Conservation (phyloP, 768 basidiomycete species). For the Udeniomyces megalosporus region DNA sequence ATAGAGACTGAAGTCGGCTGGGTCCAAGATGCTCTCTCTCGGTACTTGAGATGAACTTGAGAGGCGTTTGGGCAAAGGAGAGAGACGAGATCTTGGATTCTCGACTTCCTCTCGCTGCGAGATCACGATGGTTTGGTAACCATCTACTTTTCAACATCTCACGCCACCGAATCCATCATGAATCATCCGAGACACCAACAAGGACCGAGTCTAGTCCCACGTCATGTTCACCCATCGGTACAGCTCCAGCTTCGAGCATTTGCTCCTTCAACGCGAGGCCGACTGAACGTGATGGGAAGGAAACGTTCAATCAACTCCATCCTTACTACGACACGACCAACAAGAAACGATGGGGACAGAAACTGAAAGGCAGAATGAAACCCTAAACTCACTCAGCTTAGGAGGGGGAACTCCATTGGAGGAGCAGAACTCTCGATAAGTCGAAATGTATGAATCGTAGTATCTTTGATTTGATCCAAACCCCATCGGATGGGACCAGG, state of each 20-base stretch:
- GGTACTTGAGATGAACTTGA: no score
- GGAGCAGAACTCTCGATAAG: neutral
- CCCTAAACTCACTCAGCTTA: neutral
- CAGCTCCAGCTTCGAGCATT: neutral
- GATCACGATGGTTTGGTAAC: no score
- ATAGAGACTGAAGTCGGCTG: no score
- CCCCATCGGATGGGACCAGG: neutral
- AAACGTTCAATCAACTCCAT: neutral
- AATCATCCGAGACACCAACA: no score
- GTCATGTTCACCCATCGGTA: conserved; percentile 10
- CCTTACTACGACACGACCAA: neutral
- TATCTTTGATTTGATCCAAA: neutral
- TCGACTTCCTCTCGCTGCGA: no score
- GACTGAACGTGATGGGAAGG: neutral
- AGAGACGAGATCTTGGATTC: no score
- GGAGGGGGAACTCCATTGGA: neutral
- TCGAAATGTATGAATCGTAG: conserved; percentile 6
- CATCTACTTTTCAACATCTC: no score
- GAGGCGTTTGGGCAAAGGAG: no score
- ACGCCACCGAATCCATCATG: no score
- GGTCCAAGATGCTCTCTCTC: no score
- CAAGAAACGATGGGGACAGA: neutral
- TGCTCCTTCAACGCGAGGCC: conserved; percentile 11
- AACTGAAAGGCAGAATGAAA: neutral
- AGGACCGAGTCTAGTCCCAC: neutral